These are phyloP conservation scores for Yamadazyma triangularis DNA, from an alignment of 1,139 yeast genomes.

Conservation along the genomic window DNA sequence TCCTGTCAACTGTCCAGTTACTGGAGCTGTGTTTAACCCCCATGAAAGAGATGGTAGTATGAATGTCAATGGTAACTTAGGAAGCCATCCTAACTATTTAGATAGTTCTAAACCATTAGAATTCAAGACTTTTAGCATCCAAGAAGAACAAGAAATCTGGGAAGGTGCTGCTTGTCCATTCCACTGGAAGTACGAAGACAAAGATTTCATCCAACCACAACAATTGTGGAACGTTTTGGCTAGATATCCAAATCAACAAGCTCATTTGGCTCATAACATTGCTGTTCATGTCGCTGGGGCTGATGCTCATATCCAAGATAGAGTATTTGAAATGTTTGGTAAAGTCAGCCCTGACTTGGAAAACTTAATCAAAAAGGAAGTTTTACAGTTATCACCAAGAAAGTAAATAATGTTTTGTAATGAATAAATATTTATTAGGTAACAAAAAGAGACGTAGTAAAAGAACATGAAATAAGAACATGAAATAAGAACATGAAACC, in stretches of 20 bases:
- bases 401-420: slow-evolving; percentile 19
- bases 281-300: slow-evolving; percentile 73
- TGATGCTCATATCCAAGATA: slow-evolving; percentile 70
- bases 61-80: slow-evolving; percentile 82
- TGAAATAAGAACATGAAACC: too few species aligned
- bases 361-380: slow-evolving; percentile 55
- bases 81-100: slow-evolving; percentile 76
- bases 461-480: too few species aligned
- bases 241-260: slow-evolving; percentile 74
- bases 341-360: slow-evolving; percentile 69
- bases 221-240: slow-evolving; percentile 72
- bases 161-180: slow-evolving; percentile 81
- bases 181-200: slow-evolving; percentile 77
- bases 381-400: slow-evolving; percentile 52
- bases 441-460: too few species aligned
- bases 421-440: slow-evolving; percentile 1
- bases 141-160: slow-evolving; percentile 80
- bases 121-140: slow-evolving; percentile 39
- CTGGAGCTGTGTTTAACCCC: slow-evolving; percentile 50
- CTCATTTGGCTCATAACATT: slow-evolving; percentile 77
- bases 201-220: slow-evolving; percentile 67
- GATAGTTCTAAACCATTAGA: slow-evolving; percentile 55
- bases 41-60: slow-evolving; percentile 84
- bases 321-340: slow-evolving; percentile 71
- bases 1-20: slow-evolving; percentile 65